These are phyloP conservation scores for Nadsonia commutata DNA, from an alignment of 1,139 yeast genomes.

Conservation along the genomic window DNA sequence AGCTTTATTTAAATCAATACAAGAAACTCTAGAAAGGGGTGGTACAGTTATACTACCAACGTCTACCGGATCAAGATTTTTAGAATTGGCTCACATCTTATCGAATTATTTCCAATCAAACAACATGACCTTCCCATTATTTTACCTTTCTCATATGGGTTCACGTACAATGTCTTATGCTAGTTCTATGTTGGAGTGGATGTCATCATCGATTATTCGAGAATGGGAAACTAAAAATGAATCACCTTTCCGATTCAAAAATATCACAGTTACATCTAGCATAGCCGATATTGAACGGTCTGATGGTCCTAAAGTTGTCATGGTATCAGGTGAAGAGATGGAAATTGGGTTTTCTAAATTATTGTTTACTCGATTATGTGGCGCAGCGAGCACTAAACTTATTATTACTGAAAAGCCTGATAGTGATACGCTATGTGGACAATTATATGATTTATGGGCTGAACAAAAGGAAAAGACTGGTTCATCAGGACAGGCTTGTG, in stretches of 20 bases:
- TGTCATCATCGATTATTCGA: conserved; percentile 65
- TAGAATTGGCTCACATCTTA: conserved; percentile 61
- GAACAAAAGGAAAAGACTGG: conserved; percentile 7
- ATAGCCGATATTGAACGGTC: conserved; percentile 42
- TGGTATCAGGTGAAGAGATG: conserved; percentile 63
- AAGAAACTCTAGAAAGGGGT: conserved; percentile 47
- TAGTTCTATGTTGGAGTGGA: conserved; percentile 87
- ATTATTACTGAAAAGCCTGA: conserved; percentile 54
- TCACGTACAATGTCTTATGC: conserved; percentile 71
- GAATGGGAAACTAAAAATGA: conserved; percentile 66
- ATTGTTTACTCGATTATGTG: conserved; percentile 44
- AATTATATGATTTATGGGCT: conserved; percentile 47
- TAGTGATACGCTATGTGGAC: conserved; percentile 27
- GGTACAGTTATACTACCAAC: conserved; percentile 81
- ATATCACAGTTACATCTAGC: conserved; percentile 38
- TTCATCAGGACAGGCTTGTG: conserved; percentile 4
- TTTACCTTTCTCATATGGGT: conserved; percentile 65
- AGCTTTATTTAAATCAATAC: conserved; percentile 40
- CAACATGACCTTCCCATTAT: conserved; percentile 45
- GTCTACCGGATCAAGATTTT: conserved; percentile 65
- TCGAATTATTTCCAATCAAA: conserved; percentile 45
- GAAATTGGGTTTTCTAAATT: conserved; percentile 50
- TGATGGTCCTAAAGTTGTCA: conserved; percentile 64
- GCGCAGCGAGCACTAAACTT: conserved; percentile 51
- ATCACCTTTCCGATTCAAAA: conserved; percentile 50